phyloP scores from a whole-genome alignment of 1,284 basidiomycete genomes.

The Abortiporus biennis region DNA sequence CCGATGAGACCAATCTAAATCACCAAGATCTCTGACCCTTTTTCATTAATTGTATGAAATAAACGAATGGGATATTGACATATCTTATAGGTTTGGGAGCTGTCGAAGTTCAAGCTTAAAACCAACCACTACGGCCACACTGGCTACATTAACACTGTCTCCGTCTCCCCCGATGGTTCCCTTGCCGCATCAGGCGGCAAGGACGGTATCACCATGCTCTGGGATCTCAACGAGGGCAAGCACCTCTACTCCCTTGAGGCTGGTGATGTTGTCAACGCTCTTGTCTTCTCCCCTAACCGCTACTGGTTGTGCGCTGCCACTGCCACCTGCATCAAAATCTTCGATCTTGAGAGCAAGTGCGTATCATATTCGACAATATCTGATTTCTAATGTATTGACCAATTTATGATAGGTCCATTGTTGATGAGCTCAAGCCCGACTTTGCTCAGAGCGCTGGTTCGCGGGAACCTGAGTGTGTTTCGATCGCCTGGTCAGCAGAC shows the following conservation, averaged over 20 bases:
- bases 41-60: too few species aligned
- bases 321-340: slow-evolving; percentile 97
- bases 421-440: slow-evolving; percentile 97
- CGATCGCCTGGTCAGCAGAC: slow-evolving; percentile 98
- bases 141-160: slow-evolving; percentile 98
- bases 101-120: slow-evolving; percentile 99
- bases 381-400: slow-evolving; percentile 7
- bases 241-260: slow-evolving; percentile 99
- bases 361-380: slow-evolving; percentile 26
- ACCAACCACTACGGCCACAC: slow-evolving; percentile 99
- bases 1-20: slow-evolving; percentile 65
- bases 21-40: slow-evolving; percentile 76
- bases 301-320: slow-evolving; percentile 99
- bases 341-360: slow-evolving; percentile 96
- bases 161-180: slow-evolving; percentile 98
- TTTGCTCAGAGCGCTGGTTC: slow-evolving; percentile 78
- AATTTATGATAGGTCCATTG: slow-evolving; percentile 74
- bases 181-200: slow-evolving; percentile 99
- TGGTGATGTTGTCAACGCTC: slow-evolving; percentile 97
- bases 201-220: slow-evolving; percentile 99
- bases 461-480: slow-evolving; percentile 92
- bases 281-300: slow-evolving; percentile 99
- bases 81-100: slow-evolving; percentile 89
- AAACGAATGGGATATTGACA: too few species aligned
- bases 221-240: slow-evolving; percentile 99